phyloP scores from a whole-genome alignment of 2,329 filamentous ascomycete species.

The Geosmithia morbida region DNA sequence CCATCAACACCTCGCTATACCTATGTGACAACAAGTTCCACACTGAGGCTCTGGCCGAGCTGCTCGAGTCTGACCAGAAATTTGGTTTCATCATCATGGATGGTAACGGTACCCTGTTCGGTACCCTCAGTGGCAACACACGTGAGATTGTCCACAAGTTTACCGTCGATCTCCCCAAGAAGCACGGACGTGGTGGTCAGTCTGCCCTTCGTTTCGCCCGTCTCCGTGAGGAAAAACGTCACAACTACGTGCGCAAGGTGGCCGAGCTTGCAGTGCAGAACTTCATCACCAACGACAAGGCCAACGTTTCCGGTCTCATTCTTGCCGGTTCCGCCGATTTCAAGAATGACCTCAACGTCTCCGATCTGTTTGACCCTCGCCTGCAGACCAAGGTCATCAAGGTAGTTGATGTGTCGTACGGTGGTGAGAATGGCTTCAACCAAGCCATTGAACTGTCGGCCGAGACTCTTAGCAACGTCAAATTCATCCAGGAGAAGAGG shows the following conservation, averaged over 20 bases:
- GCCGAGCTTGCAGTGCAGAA: constrained; percentile 96
- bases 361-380: constrained; percentile 91
- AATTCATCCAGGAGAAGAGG: constrained; percentile 99
- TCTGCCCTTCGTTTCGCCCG: constrained; percentile 98
- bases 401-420: constrained; percentile 96
- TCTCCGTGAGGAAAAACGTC: constrained; percentile 97
- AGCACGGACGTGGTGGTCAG: constrained; percentile 99
- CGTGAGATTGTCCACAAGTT: constrained; percentile 97
- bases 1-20: constrained; percentile 98
- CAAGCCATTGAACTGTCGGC: constrained; percentile 93
- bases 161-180: constrained; percentile 96
- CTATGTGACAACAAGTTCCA: constrained; percentile 99
- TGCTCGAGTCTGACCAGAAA: constrained; percentile 97
- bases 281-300: constrained; percentile 96
- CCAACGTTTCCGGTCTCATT: constrained; percentile 92
- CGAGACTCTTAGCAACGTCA: constrained; percentile 96
- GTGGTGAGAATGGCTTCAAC: constrained; percentile 99
- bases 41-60: constrained; percentile 89
- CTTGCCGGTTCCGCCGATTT: constrained; percentile 96
- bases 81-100: constrained; percentile 99
- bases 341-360: constrained; percentile 97
- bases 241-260: constrained; percentile 99
- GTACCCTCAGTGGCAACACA: constrained; percentile 93
- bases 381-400: constrained; percentile 95
- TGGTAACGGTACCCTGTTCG: constrained; percentile 94